Evolutionary conservation across 2,329 filamentous ascomycete species (phyloP).

Genomic region (Colletotrichum graminicola): DNA sequence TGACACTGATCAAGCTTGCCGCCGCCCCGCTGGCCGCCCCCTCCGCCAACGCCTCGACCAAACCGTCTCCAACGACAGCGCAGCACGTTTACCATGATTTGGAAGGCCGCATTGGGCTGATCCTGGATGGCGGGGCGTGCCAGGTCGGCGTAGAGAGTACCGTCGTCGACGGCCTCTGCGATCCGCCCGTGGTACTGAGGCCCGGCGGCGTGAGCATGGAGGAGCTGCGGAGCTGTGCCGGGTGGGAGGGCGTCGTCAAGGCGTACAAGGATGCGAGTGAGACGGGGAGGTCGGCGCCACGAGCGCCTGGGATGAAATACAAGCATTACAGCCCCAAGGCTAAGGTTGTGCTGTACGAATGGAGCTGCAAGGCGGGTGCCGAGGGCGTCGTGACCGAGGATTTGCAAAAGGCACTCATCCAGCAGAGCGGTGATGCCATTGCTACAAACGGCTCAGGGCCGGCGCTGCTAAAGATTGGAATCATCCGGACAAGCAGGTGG

Average conservation of each 20-base stretch:
- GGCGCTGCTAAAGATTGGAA: constrained; percentile 56
- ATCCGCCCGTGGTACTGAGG: constrained; percentile 84
- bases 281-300: constrained; percentile 73
- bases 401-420: constrained; percentile 45
- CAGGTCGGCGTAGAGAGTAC: constrained; percentile 95
- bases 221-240: constrained; percentile 77
- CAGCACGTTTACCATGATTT: constrained; percentile 91
- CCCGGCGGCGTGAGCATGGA: constrained; percentile 91
- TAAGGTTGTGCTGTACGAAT: constrained; percentile 84
- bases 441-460: constrained; percentile 44
- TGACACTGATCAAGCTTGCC: constrained; percentile 85
- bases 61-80: constrained; percentile 90
- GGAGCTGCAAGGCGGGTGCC: constrained; percentile 53
- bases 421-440: constrained; percentile 32
- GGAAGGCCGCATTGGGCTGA: constrained; percentile 82
- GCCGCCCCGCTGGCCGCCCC: constrained; percentile 88
- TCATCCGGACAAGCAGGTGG: constrained; percentile 70
- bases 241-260: constrained; percentile 83
- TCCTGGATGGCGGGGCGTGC: constrained; percentile 90
- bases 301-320: constrained; percentile 98
- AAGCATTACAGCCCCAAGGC: constrained; percentile 96
- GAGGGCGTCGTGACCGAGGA: constrained; percentile 55
- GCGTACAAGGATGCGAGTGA: constrained; percentile 84
- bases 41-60: constrained; percentile 94
- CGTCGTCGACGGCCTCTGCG: constrained; percentile 89